Conservation (phyloP, 257 asterid species). For the Solanum corneliomulleri region DNA sequence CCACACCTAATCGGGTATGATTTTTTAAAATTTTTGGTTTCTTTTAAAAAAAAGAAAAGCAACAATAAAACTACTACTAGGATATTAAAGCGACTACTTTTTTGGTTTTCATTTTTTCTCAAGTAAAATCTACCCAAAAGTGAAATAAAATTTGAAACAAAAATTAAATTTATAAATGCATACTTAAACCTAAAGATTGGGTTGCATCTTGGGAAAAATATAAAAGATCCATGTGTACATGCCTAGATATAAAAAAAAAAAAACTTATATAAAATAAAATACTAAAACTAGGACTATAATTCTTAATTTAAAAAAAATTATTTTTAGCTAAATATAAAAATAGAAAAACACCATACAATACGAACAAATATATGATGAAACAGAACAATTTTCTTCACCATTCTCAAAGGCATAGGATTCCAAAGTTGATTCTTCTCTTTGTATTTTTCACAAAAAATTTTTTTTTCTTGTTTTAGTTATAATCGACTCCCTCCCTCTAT, state of each 20-base stretch:
- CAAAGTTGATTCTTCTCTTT: neutral
- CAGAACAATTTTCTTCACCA: neutral
- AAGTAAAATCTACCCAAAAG: neutral
- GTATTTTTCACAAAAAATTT: neutral
- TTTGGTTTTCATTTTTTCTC: neutral
- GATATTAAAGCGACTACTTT: no score
- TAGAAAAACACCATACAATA: neutral
- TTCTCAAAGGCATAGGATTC: neutral
- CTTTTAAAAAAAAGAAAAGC: no score
- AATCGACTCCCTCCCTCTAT: neutral
- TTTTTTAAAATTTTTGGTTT: accelerated
- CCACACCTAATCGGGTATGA: no score
- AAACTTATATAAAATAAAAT: no score
- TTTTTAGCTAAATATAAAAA: no score
- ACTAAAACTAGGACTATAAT: no score
- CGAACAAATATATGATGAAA: neutral
- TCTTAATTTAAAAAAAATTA: neutral
- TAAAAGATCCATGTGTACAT: no score
- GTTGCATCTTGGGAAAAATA: no score
- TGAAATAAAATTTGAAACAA: no score
- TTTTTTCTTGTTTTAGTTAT: neutral
- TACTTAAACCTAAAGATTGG: no score
- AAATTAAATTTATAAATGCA: no score
- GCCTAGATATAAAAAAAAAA: no score
- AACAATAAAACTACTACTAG: neutral